Evolutionary conservation across 1,284 basidiomycete genomes (phyloP).

Genomic region (Fomes fomentarius): DNA sequence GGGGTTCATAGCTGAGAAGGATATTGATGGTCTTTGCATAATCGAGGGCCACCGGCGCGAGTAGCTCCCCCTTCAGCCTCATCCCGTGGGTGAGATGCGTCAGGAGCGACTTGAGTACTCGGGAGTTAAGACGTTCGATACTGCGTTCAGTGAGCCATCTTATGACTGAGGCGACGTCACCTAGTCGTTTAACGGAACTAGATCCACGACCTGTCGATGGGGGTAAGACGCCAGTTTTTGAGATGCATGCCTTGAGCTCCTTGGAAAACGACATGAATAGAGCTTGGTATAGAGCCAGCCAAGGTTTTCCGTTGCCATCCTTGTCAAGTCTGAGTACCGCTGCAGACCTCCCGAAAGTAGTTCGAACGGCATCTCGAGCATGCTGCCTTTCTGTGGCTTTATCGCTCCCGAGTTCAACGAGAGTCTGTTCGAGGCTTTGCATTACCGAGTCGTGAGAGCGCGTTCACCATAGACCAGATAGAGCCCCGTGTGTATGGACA

Average conservation of each 20-base stretch:
- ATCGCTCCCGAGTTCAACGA: constrained; percentile 60
- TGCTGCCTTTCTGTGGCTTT: constrained; percentile 78
- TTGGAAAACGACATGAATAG: constrained; percentile 62
- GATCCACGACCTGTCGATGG: constrained; percentile 36
- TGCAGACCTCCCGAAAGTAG: constrained; percentile 59
- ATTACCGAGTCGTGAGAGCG: too few species aligned
- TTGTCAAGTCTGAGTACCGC: constrained; percentile 58
- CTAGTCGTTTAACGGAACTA: constrained; percentile 59
- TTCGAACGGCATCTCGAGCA: constrained; percentile 60
- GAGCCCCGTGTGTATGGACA: too few species aligned
- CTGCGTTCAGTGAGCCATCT: constrained; percentile 73
- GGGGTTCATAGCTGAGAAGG: constrained; percentile 68
- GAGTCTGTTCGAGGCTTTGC: constrained; percentile 50
- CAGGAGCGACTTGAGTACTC: constrained; percentile 58
- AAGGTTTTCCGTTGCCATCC: constrained; percentile 50
- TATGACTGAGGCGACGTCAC: constrained; percentile 64
- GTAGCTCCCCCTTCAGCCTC: constrained; percentile 57
- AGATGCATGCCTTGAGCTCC: constrained; percentile 61
- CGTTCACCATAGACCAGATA: too few species aligned
- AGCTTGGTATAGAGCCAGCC: constrained; percentile 75
- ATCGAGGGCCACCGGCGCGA: constrained; percentile 72
- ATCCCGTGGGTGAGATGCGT: constrained; percentile 71
- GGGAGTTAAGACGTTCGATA: constrained; percentile 54
- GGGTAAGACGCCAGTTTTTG: constrained; percentile 44
- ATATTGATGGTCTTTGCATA: constrained; percentile 80